A percentile compares a stretch with the other conserved stretches of the same genome.
Evolutionary conservation across 2,329 filamentous ascomycete species (phyloP).

Genomic region (Aspergillus phoenicis): DNA sequence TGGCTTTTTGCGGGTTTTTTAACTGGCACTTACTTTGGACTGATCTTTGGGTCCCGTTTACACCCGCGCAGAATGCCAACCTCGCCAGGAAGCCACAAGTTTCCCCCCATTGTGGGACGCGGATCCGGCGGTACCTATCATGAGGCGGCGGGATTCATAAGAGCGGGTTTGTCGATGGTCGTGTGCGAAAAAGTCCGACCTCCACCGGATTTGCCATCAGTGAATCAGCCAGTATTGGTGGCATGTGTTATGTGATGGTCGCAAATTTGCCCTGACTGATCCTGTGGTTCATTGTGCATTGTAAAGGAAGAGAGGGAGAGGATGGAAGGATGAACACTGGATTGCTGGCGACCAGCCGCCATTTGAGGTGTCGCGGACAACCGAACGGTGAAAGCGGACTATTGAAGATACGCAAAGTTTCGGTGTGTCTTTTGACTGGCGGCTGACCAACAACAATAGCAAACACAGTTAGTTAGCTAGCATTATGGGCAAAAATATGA

Average conservation of each 20-base stretch:
- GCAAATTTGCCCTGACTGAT: neutral
- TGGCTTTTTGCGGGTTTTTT: slow-evolving; percentile 10
- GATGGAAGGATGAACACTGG: neutral
- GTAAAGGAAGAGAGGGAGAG: neutral
- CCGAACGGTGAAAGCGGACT: slow-evolving; percentile 10
- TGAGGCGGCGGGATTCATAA: slow-evolving; percentile 24
- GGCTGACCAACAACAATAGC: slow-evolving; percentile 11
- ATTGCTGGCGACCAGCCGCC: neutral
- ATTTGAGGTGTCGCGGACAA: slow-evolving; percentile 13
- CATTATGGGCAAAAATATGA: neutral
- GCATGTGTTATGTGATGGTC: neutral
- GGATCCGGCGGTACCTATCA: slow-evolving; percentile 38
- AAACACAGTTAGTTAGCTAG: neutral
- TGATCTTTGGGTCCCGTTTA: slow-evolving; percentile 22
- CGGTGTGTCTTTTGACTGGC: slow-evolving; percentile 19
- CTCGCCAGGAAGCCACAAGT: slow-evolving; percentile 31
- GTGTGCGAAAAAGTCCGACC: slow-evolving; percentile 9
- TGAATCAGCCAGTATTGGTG: neutral
- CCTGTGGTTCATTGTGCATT: neutral
- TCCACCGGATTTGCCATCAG: slow-evolving; percentile 16
- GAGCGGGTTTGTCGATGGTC: slow-evolving; percentile 23
- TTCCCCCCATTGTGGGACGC: slow-evolving; percentile 30
- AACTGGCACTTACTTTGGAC: slow-evolving; percentile 9
- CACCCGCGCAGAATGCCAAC: slow-evolving; percentile 24
- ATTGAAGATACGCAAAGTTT: slow-evolving; percentile 24